These are phyloP conservation scores for Talinum fruticosum DNA, from an alignment of 148 eudicot genomes.

Conservation along the genomic window DNA sequence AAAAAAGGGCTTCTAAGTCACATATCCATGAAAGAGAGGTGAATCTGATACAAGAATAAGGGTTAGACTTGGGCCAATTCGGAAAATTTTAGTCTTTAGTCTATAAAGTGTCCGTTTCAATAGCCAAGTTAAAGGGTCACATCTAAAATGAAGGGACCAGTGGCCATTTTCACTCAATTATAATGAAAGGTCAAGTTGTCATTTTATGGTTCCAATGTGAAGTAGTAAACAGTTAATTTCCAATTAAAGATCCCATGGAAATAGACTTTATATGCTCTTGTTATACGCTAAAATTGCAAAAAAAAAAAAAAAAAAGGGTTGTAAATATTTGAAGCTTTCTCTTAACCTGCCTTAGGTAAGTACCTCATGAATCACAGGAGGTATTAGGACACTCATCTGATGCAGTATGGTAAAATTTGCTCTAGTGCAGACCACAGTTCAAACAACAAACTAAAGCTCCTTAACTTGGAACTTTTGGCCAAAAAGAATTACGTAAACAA, in stretches of 20 bases:
- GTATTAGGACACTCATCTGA: too few species aligned
- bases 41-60: too few species aligned
- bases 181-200: neutral
- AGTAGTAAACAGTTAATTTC: neutral
- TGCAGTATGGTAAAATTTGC: neutral
- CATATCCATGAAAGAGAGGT: neutral
- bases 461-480: neutral
- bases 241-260: neutral
- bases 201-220: neutral
- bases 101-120: neutral
- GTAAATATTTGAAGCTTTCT: too few species aligned
- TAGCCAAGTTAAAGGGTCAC: neutral
- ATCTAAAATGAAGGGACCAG: neutral
- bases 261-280: neutral
- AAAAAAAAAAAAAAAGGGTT: too few species aligned
- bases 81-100: neutral
- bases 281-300: too few species aligned
- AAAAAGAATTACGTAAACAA: neutral
- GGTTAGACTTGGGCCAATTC: too few species aligned
- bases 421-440: neutral
- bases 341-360: too few species aligned
- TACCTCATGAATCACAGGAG: too few species aligned
- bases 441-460: constrained; percentile 10
- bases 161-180: neutral
- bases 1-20: too few species aligned